Conservation (phyloP, 805 yeast species). For the Danielia oregonensis region DNA sequence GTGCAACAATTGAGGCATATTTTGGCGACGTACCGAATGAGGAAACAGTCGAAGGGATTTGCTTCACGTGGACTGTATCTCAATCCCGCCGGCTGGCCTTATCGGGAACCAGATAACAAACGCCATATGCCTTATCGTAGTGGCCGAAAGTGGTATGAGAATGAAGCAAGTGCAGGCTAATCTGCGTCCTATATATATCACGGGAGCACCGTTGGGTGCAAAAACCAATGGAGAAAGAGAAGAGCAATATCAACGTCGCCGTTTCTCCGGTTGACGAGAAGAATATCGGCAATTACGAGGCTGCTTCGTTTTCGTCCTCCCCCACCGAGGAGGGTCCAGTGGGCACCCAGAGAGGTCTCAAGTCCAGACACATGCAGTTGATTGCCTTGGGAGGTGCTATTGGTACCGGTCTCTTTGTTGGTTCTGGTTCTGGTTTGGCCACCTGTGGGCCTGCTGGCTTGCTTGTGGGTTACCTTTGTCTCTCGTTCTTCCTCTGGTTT, state of each 20-base stretch:
- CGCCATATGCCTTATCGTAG: too few relatives aligned
- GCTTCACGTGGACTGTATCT: too few relatives aligned
- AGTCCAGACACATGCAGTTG: slow-evolving; percentile 6
- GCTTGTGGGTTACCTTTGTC: slow-evolving; percentile 16
- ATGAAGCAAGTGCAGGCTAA: too few relatives aligned
- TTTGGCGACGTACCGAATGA: too few relatives aligned
- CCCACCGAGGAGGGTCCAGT: background rate
- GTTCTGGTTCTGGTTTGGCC: slow-evolving; percentile 23
- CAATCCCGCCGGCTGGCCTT: too few relatives aligned
- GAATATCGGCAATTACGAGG: slow-evolving; percentile 1
- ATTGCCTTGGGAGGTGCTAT: slow-evolving; percentile 19
- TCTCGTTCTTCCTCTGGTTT: slow-evolving; percentile 21
- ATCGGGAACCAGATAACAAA: too few relatives aligned
- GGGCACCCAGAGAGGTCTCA: slow-evolving; percentile 2
- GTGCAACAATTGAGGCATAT: too few relatives aligned
- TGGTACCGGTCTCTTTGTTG: slow-evolving; percentile 23
- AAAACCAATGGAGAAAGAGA: background rate
- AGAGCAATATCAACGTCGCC: background rate
- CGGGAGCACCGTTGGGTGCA: too few relatives aligned
- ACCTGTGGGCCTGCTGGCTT: slow-evolving; percentile 19
- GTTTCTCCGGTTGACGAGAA: slow-evolving; percentile 1
- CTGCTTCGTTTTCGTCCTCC: background rate
- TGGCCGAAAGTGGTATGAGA: too few relatives aligned
- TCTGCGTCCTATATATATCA: too few relatives aligned
- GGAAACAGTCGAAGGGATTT: too few relatives aligned